Base-by-base conservation (phyloP, 108 stramenopile genomes). In the Phaeodactylum tricornutum region DNA sequence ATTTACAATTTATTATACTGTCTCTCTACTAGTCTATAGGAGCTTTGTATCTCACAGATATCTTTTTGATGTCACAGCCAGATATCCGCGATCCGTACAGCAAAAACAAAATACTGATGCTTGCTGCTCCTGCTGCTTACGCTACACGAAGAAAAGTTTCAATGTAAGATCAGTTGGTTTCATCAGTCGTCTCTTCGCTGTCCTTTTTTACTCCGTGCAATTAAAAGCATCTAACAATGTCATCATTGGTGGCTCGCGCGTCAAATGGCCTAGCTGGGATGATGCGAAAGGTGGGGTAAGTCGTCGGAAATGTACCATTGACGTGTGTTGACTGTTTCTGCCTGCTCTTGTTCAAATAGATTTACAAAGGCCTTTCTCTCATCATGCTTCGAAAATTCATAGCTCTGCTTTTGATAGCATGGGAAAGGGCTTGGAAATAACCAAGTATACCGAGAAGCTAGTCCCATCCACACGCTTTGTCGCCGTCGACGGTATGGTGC, bases 401-500 rank as follows among this genome's bases (percentile, higher is more conserved):
- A 69, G 68, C 16, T 16, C 29, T 8, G 45, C 60, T 3, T 69
- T 82, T 8, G 50, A 52, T 21, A 36, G 20, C 15, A 17, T 15
- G 34, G 50, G 50, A 12, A 52, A 52, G 21, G 36, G 50, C 28
- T 68, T 92, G 62, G 91, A 92, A 69, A 76, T 88, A 12, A 66
- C 79, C 55, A 81, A 84, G 46, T 81, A 81, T 61, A 62, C 74
- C 12, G 91, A 92, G 33, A 62, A 62, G 19, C 75, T 92, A 52
- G 86, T 92, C 19, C 86, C 86, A 20, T 88, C 86, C 22, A 88
- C 85, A 15, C 80, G 86, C 40, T 80, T 88, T 66, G 86, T 92
- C 21, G 69, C 91, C 29, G 83, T 84, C 16, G 79, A 92, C 64
- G 77, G 79, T 5, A 55, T 87, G 1, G 69, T 77, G 9, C 91